These are phyloP conservation scores for Glaciozyma antarctica DNA, from an alignment of 768 basidiomycete genomes.

Conservation along the genomic window DNA sequence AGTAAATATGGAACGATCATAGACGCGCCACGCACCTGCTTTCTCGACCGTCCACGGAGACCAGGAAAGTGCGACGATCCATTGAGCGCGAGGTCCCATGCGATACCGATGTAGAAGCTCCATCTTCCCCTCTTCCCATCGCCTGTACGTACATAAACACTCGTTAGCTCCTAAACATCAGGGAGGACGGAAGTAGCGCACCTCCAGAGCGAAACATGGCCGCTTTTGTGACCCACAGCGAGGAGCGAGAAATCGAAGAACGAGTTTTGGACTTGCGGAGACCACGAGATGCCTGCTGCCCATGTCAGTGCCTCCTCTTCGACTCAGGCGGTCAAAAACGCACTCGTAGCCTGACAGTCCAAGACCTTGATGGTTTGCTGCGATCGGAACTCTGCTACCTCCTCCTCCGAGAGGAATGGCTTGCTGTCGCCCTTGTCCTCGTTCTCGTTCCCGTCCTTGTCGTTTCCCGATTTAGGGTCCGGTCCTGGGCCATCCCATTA, in stretches of 20 bases:
- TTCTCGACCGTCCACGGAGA: not conserved
- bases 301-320: too few relatives aligned
- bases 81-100: not conserved
- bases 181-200: not conserved
- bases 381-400: not conserved
- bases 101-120: not conserved
- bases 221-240: constrained; percentile 12
- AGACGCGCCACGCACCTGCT: not conserved
- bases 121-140: not conserved
- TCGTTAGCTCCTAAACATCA: not conserved
- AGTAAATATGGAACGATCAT: not conserved
- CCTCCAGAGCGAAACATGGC: constrained; percentile 21
- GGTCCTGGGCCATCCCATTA: not conserved
- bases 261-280: not conserved
- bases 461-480: too few relatives aligned
- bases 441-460: too few relatives aligned
- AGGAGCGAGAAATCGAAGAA: constrained; percentile 4
- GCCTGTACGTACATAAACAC: not conserved
- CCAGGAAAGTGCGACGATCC: not conserved
- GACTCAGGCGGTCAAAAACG: not conserved
- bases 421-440: too few relatives aligned
- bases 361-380: not conserved
- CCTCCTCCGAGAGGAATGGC: too few relatives aligned
- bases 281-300: constrained; percentile 10
- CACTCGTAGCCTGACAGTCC: constrained; percentile 4